Conservation (phyloP, 1,139 yeast genomes). For the Blastobotrys petasosporus region DNA sequence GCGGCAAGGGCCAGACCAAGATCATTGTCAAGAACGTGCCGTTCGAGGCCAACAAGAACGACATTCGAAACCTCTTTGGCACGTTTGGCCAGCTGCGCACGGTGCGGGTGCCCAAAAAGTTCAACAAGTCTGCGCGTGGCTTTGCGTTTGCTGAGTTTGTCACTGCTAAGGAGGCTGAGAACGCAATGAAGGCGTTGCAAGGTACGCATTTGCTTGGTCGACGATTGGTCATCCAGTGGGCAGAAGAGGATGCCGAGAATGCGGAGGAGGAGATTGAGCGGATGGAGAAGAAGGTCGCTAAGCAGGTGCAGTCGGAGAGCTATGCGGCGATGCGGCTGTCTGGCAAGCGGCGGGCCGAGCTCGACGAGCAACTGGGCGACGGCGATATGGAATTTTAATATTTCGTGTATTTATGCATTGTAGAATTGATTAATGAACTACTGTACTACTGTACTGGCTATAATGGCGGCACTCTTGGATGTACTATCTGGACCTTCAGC, state of each 20-base stretch:
- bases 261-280: constrained; percentile 87
- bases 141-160: constrained; percentile 95
- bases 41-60: constrained; percentile 91
- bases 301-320: constrained; percentile 70
- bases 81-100: constrained; percentile 93
- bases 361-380: constrained; percentile 48
- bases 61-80: constrained; percentile 81
- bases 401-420: too few species aligned
- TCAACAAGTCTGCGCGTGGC: constrained; percentile 92
- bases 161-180: constrained; percentile 85
- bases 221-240: constrained; percentile 90
- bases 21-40: constrained; percentile 95
- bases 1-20: constrained; percentile 51
- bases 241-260: constrained; percentile 71
- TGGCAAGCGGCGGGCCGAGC: constrained; percentile 70
- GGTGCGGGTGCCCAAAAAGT: constrained; percentile 93
- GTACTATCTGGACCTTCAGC: too few species aligned
- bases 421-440: too few species aligned
- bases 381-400: not conserved
- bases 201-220: constrained; percentile 98
- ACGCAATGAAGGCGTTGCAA: constrained; percentile 88
- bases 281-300: constrained; percentile 80
- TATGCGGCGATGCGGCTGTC: constrained; percentile 53
- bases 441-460: too few species aligned
- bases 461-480: too few species aligned